Evolutionary conservation across 129 eudicot genomes (phyloP).

Genomic region (Ambrosia artemisiifolia): DNA sequence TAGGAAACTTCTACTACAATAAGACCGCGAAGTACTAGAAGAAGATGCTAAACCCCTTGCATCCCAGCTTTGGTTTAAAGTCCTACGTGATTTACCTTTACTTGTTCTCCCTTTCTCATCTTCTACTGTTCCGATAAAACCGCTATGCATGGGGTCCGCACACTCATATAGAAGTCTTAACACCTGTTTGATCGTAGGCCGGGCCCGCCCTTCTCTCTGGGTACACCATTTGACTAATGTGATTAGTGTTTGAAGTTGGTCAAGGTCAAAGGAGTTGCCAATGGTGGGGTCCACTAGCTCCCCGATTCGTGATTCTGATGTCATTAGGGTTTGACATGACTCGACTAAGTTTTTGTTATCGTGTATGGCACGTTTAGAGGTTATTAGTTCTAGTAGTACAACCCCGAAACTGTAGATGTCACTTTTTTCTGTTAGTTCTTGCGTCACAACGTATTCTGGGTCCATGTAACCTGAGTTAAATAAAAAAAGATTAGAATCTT

Average conservation of each 20-base stretch:
- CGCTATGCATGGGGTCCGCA: constrained; percentile 75
- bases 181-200: constrained; percentile 92
- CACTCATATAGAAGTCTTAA: constrained; percentile 85
- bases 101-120: constrained; percentile 70
- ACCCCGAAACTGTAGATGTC: constrained; percentile 96
- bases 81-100: constrained; percentile 45
- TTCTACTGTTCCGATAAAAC: constrained; percentile 74
- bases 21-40: constrained; percentile 78
- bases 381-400: constrained; percentile 69
- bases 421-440: constrained; percentile 86
- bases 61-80: constrained; percentile 53
- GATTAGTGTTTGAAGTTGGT: constrained; percentile 67
- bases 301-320: constrained; percentile 47
- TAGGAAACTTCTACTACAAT: constrained; percentile 83
- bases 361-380: constrained; percentile 72
- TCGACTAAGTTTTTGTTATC: constrained; percentile 83
- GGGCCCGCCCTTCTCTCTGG: constrained; percentile 59
- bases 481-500: not conserved
- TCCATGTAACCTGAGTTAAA: constrained; percentile 80
- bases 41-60: constrained; percentile 78
- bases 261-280: constrained; percentile 63
- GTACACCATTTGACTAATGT: constrained; percentile 78
- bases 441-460: constrained; percentile 80
- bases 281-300: constrained; percentile 80
- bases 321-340: constrained; percentile 48